These are phyloP conservation scores for Cymbomonas tetramitiformis DNA, from an alignment of 139 green algal genomes.

Conservation along the genomic window DNA sequence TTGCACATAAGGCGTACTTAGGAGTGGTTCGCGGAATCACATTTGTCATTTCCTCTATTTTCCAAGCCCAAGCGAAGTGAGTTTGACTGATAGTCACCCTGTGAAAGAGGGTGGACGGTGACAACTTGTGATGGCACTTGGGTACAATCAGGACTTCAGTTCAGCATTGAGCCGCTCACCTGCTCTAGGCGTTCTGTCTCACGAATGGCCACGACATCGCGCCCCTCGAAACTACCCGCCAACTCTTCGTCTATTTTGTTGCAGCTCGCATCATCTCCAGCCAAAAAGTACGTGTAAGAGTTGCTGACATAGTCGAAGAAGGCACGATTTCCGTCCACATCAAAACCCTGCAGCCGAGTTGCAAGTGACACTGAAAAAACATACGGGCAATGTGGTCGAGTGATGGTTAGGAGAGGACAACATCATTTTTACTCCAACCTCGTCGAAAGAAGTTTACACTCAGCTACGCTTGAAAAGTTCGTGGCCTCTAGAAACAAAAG, in stretches of 20 bases:
- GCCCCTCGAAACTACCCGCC: neutral
- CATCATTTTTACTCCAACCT: no score
- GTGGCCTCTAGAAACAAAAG: no score
- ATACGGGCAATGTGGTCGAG: neutral
- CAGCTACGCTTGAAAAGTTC: no score
- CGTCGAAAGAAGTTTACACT: no score
- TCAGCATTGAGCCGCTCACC: conserved; percentile 37
- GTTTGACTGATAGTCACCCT: no score
- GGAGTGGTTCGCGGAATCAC: no score
- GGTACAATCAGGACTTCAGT: no score
- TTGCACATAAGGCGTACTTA: no score
- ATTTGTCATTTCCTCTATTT: conserved; percentile 41
- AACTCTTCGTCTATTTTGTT: conserved; percentile 28
- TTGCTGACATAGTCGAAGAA: conserved; percentile 55
- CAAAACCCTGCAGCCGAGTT: no score
- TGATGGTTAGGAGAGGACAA: no score
- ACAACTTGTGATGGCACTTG: no score
- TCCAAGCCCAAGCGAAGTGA: conserved; percentile 46
- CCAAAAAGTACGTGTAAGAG: conserved; percentile 59
- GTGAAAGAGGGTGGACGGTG: no score
- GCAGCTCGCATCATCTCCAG: conserved; percentile 47
- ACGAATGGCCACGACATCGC: neutral
- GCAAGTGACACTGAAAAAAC: neutral
- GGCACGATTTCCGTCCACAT: conserved; percentile 29
- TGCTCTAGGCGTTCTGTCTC: conserved; percentile 30